Percentiles rank a stretch among this genome's conserved stretches.
Evolutionary conservation across 78 protist genomes (phyloP).

Genomic region (Chrysochromulina tobinii): DNA sequence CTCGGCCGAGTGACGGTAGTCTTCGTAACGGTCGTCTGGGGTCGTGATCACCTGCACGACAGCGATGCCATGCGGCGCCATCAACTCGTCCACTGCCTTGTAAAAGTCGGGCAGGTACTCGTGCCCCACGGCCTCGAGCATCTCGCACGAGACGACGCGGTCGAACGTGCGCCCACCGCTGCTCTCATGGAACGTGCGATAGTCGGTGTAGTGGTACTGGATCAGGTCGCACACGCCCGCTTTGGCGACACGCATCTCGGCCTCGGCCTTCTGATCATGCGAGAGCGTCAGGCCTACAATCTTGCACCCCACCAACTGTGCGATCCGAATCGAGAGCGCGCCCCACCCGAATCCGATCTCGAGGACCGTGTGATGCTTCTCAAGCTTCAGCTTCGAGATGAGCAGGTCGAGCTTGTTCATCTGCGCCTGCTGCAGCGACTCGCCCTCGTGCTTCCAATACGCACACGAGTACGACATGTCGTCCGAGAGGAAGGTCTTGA

Average conservation of each 20-base stretch:
- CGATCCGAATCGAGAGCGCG: neutral
- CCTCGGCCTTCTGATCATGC: constrained; percentile 22
- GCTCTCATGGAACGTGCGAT: neutral
- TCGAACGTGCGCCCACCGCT: neutral
- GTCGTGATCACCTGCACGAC: constrained; percentile 33
- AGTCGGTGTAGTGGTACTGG: neutral
- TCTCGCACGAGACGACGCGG: constrained; percentile 39
- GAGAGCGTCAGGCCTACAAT: constrained; percentile 29
- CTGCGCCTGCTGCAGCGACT: neutral
- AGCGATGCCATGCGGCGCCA: constrained; percentile 41
- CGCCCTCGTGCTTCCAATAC: too few relatives aligned
- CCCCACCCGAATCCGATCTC: constrained; percentile 54
- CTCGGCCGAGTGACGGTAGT: constrained; percentile 35
- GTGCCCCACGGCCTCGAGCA: constrained; percentile 56
- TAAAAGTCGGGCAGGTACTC: constrained; percentile 28
- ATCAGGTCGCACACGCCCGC: neutral
- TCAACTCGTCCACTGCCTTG: neutral
- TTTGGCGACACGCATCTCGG: neutral
- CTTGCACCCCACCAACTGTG: neutral
- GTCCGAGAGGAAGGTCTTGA: constrained; percentile 8
- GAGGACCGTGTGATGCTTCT: neutral
- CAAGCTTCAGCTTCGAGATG: neutral
- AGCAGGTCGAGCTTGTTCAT: constrained; percentile 32
- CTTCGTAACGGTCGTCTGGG: constrained; percentile 7
- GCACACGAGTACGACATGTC: constrained; percentile 10